These are phyloP conservation scores for Echinosophora koreensis DNA, from an alignment of 306 rosid species.

Conservation along the genomic window DNA sequence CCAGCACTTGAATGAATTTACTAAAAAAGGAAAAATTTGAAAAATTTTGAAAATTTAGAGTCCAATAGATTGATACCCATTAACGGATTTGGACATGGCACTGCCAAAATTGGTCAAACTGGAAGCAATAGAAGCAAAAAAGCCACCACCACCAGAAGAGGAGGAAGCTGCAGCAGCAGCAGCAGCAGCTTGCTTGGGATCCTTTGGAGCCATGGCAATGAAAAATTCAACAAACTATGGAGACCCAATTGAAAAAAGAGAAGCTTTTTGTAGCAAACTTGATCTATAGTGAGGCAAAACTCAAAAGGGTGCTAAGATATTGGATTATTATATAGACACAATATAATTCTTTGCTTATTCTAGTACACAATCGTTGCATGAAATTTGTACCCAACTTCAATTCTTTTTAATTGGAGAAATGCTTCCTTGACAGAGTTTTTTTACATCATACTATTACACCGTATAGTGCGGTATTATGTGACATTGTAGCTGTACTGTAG, in stretches of 20 bases:
- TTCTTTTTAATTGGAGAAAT: too few relatives aligned
- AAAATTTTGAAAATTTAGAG: neutral
- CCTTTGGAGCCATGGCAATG: conserved; percentile 65
- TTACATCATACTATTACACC: too few relatives aligned
- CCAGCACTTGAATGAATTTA: conserved; percentile 30
- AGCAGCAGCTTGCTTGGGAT: conserved; percentile 64
- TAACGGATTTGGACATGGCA: conserved; percentile 78
- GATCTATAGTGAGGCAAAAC: conserved; percentile 41
- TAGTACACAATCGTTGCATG: too few relatives aligned
- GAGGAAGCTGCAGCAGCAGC: conserved; percentile 30
- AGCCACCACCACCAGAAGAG: conserved; percentile 50
- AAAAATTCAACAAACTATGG: conserved; percentile 40
- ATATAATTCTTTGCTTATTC: too few relatives aligned
- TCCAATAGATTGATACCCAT: conserved; percentile 55
- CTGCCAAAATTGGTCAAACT: conserved; percentile 67
- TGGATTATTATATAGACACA: too few relatives aligned
- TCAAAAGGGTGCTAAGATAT: conserved; percentile 30
- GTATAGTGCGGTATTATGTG: too few relatives aligned
- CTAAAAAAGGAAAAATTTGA: conserved; percentile 9
- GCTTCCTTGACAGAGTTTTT: too few relatives aligned
- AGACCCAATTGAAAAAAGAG: conserved; percentile 40
- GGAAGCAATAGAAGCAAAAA: conserved; percentile 77
- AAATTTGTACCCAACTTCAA: too few relatives aligned
- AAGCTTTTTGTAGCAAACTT: conserved; percentile 9
- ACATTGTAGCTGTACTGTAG: too few relatives aligned